A percentile compares a stretch with the other conserved stretches of the same genome.
phyloP scores from a whole-genome alignment of 768 basidiomycete genomes.

The Mycena venus region DNA sequence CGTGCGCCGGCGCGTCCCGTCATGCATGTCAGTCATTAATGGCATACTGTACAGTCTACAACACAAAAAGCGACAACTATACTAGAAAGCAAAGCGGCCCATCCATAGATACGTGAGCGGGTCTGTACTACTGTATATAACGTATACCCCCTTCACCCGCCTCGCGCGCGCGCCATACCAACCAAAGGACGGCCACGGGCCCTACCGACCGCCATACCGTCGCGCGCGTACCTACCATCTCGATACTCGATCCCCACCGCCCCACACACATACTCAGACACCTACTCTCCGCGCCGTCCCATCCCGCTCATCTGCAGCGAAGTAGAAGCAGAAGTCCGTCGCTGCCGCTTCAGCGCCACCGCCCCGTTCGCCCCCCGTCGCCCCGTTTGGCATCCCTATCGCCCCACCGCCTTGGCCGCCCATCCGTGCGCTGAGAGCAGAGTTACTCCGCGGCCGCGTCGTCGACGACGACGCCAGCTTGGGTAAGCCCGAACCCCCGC shows the following conservation, averaged over 20 bases:
- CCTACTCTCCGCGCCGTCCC: background rate
- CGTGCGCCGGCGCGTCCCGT: background rate
- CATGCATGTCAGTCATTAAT: background rate
- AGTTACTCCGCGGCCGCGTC: conserved; percentile 77
- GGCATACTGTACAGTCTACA: conserved; percentile 52
- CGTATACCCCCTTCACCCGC: background rate
- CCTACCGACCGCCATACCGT: background rate
- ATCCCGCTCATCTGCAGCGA: conserved; percentile 58
- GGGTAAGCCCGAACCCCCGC: conserved; percentile 66
- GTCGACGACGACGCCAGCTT: conserved; percentile 83
- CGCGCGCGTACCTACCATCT: background rate
- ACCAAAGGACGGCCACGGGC: background rate
- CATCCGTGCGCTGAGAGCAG: conserved; percentile 51
- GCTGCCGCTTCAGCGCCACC: conserved; percentile 80
- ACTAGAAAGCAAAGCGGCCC: conserved; percentile 12
- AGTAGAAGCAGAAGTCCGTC: conserved; percentile 80
- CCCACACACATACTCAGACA: background rate
- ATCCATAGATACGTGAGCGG: conserved; percentile 36
- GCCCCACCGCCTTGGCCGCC: conserved; percentile 37
- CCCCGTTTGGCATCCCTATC: conserved; percentile 45
- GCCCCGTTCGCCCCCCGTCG: conserved; percentile 48
- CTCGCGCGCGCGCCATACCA: background rate
- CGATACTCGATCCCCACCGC: too few species aligned
- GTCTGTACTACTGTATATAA: background rate
- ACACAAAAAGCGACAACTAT: conserved; percentile 36